Evolutionary conservation across 495 filamentous ascomycete genomes (phyloP).

Genomic region (Penicillium coffeae): DNA sequence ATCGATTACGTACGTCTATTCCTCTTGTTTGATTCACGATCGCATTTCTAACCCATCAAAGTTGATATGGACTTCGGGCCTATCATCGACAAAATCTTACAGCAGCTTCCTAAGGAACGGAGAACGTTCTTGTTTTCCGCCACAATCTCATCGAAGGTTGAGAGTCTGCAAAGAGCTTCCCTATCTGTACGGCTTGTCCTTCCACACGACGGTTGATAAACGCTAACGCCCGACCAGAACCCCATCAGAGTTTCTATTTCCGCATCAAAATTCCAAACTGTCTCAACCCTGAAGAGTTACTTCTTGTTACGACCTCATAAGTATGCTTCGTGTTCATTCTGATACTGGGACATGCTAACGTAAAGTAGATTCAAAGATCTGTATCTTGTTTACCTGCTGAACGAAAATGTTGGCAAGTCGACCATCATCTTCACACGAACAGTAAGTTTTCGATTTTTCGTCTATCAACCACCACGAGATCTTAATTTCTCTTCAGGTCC

Average conservation of each 20-base stretch:
- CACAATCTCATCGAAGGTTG: conserved; percentile 89
- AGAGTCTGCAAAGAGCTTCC: conserved; percentile 83
- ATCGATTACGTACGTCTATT: not conserved
- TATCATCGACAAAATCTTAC: conserved; percentile 86
- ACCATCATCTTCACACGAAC: conserved; percentile 92
- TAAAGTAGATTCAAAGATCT: no score
- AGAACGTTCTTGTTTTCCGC: conserved; percentile 91
- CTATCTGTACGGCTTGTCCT: conserved; percentile 38
- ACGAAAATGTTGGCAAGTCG: conserved; percentile 83
- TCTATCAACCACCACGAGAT: no score
- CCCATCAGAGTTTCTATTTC: conserved; percentile 74
- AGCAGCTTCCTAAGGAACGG: conserved; percentile 73
- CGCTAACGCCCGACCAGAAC: conserved; percentile 31
- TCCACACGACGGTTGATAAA: not conserved
- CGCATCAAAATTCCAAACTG: conserved; percentile 78
- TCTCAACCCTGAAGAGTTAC: conserved; percentile 74
- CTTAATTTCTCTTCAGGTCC: no score
- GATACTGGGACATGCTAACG: no score
- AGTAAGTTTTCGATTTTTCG: not conserved
- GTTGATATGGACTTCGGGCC: conserved; percentile 94
- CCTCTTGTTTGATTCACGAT: not conserved
- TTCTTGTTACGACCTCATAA: conserved; percentile 84
- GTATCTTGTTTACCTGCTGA: conserved; percentile 81
- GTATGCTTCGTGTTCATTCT: no score
- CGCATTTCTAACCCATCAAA: conserved; percentile 25